A percentile compares a stretch with the other conserved stretches of the same genome.
Conservation (phyloP, 129 eudicot species). For the Daucus carota region DNA sequence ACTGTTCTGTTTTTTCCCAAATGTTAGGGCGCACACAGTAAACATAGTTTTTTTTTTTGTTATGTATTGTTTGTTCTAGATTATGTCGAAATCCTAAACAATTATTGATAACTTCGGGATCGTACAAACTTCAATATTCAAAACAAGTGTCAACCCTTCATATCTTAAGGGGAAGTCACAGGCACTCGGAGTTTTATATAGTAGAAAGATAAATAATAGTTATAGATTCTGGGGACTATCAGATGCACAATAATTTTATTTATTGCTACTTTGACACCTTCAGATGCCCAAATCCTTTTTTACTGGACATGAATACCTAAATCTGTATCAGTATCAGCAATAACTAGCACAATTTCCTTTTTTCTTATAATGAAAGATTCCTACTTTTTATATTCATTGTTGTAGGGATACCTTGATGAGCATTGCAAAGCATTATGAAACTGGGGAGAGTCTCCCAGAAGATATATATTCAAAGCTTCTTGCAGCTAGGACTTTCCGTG, state of each 20-base stretch:
- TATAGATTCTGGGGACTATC: not conserved
- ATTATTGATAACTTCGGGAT: no score
- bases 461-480: slow-evolving; percentile 78
- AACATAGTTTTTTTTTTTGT: no score
- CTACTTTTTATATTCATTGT: no score
- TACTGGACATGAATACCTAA: no score
- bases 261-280: slow-evolving; percentile 1
- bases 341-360: no score
- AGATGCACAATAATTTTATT: not conserved
- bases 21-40: no score
- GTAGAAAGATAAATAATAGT: not conserved
- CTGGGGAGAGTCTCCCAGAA: slow-evolving; percentile 77
- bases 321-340: no score
- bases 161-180: not conserved
- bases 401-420: slow-evolving; percentile 89
- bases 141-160: not conserved
- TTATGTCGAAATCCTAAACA: no score
- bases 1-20: no score
- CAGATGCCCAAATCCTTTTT: no score
- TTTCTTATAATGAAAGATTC: no score
- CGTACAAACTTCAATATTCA: not conserved
- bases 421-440: slow-evolving; percentile 90
- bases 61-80: no score
- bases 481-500: slow-evolving; percentile 88
- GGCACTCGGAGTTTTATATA: not conserved